Conservation (phyloP, 2,329 filamentous ascomycete genomes). For the Fusarium pseudonygamai region DNA sequence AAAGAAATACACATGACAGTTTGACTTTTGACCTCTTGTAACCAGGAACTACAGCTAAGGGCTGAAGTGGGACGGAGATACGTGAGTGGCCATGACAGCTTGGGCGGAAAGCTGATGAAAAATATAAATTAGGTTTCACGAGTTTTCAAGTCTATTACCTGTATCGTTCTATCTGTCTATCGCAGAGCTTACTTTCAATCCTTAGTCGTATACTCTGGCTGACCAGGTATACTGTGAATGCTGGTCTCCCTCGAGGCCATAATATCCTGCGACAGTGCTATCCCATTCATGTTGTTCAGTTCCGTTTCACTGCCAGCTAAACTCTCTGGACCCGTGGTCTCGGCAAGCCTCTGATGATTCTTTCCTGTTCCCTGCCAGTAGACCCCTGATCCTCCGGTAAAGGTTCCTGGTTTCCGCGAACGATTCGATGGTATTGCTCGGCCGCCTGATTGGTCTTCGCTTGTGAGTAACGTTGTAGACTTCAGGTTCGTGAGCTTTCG, state of each 20-base stretch:
- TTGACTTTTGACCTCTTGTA: not conserved
- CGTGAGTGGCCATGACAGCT: too few species aligned
- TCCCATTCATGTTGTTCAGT: not conserved
- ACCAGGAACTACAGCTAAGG: too few species aligned
- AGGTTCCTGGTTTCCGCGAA: rapidly evolving
- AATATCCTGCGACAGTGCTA: not conserved
- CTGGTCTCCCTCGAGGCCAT: not conserved
- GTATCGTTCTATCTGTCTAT: not conserved
- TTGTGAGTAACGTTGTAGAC: not conserved
- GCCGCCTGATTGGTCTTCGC: not conserved
- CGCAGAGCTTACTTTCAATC: not conserved
- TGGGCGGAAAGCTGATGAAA: too few species aligned
- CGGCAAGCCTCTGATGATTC: not conserved
- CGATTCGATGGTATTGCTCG: not conserved
- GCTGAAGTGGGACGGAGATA: too few species aligned
- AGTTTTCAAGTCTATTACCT: too few species aligned
- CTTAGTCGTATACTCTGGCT: too few species aligned
- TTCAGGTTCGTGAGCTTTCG: not conserved
- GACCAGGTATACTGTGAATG: not conserved
- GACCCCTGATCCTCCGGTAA: not conserved
- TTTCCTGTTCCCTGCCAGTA: not conserved
- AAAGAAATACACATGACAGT: not conserved
- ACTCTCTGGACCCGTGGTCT: rapidly evolving
- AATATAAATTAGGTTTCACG: too few species aligned
- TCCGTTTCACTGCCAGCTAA: not conserved